phyloP scores from a whole-genome alignment of 371 early-diverging fungal species.

The Blastocladiella emersonii region DNA sequence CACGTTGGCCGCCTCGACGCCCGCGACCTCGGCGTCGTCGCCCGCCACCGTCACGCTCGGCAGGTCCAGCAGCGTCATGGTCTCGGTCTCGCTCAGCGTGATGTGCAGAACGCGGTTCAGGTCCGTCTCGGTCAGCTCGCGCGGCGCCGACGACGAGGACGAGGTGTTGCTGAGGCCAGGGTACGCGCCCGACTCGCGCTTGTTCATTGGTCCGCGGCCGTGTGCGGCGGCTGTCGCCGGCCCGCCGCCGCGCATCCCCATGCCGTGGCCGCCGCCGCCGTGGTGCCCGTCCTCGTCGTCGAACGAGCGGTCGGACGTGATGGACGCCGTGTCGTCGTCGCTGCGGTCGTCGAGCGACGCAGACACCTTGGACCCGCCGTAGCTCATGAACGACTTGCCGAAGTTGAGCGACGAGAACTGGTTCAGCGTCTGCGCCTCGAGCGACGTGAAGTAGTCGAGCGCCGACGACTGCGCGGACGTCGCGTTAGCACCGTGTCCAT shows the following conservation, averaged over 20 bases:
- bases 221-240: no score
- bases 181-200: no score
- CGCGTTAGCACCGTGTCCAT: background rate
- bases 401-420: background rate
- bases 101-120: conserved; percentile 17
- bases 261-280: background rate
- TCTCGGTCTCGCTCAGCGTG: conserved; percentile 25
- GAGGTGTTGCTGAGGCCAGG: no score
- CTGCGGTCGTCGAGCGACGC: background rate
- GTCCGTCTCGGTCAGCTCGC: conserved; percentile 13
- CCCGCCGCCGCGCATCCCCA: no score
- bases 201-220: no score
- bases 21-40: conserved; percentile 22
- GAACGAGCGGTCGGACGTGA: background rate
- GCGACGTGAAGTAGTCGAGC: conserved; percentile 3
- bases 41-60: conserved; percentile 22
- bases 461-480: background rate
- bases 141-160: background rate
- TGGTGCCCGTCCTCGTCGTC: background rate
- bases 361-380: background rate
- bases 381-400: background rate
- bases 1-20: conserved; percentile 22
- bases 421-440: conserved; percentile 1
- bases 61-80: conserved; percentile 22
- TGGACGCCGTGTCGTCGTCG: conserved; percentile 1